Evolutionary conservation across 345 rosid genomes (phyloP).

Genomic region (Psidium guajava): DNA sequence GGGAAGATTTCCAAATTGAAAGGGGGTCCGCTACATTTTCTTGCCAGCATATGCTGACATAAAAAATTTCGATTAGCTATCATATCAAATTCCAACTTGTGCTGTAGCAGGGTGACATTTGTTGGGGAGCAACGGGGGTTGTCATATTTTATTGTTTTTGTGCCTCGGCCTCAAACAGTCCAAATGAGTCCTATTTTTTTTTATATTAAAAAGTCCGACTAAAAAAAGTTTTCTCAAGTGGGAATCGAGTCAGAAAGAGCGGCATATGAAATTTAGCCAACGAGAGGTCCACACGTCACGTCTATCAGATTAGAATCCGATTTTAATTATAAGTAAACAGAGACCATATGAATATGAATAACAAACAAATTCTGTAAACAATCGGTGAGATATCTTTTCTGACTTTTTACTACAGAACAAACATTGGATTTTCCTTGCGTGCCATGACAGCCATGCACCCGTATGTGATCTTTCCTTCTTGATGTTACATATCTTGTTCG

Average conservation of each 20-base stretch:
- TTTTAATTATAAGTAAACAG: too few relatives aligned
- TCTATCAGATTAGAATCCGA: too few relatives aligned
- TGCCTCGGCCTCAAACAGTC: neutral
- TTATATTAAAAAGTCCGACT: neutral
- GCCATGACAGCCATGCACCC: neutral
- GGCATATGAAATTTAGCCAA: too few relatives aligned
- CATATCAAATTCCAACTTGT: too few relatives aligned
- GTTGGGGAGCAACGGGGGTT: neutral
- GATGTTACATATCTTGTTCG: neutral
- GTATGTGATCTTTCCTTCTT: neutral
- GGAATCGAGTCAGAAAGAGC: too few relatives aligned
- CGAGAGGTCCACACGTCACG: too few relatives aligned
- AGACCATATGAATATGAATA: neutral
- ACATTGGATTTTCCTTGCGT: neutral
- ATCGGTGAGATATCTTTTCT: neutral
- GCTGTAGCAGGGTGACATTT: too few relatives aligned
- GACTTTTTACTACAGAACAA: neutral
- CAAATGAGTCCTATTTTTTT: neutral
- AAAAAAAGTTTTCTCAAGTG: too few relatives aligned
- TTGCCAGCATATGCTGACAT: neutral
- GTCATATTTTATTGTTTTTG: neutral
- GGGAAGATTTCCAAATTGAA: neutral
- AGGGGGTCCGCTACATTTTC: neutral
- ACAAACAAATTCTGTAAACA: neutral
- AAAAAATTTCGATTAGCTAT: neutral